Base-by-base conservation (phyloP, 179 eudicot genomes). In the Nepenthes alata region DNA sequence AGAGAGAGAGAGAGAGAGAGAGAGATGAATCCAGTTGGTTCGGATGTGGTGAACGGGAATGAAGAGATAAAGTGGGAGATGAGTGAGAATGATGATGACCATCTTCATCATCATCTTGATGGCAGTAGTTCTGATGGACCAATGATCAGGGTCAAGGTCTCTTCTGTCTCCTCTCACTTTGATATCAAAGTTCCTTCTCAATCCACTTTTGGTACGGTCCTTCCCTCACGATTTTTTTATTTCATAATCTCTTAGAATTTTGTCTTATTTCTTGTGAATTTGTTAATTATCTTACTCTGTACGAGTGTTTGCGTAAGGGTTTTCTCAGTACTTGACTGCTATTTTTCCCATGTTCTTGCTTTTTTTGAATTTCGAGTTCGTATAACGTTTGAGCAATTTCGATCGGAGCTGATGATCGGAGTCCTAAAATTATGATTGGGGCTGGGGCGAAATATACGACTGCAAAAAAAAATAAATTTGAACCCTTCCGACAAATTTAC, bases 181-280 rank as follows among this genome's bases (percentile, higher is more conserved):
- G 82, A 78, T 39, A 69, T 82, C 49, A 47, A 55, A 13, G 71
- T 79, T 25, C 82, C 81, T 49, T 71, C 72, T 55, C 77, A 60
- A 15, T 75, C 76, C 63, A 75, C 78, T 65, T 86, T 87, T 60
- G 95, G 90, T 85, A 80, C 14, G 38, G 16, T 13, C 15, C 12
- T 11, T 25, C 15, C 54, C 47, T n/a, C 57, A 5, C 6, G 4
- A 65, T 35, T 8, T 45, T 47, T n/a, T 37, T 54, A 13, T 52
- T 37, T 55, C 35, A 13, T 60, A 6, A 53, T 6, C 6, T 6
- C 25, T 50, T 10, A 10, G 51, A 13, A 4, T 47, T 45, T n/a
- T 54, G 57, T 15, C 1, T 2, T 2, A 5, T 51, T 57, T 11
- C 2, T 16, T 11, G 3, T 15, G 53, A 52, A 38, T 72, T 37